Evolutionary conservation across 352 stramenopile species (phyloP).

Genomic region (Globisporangium solare): DNA sequence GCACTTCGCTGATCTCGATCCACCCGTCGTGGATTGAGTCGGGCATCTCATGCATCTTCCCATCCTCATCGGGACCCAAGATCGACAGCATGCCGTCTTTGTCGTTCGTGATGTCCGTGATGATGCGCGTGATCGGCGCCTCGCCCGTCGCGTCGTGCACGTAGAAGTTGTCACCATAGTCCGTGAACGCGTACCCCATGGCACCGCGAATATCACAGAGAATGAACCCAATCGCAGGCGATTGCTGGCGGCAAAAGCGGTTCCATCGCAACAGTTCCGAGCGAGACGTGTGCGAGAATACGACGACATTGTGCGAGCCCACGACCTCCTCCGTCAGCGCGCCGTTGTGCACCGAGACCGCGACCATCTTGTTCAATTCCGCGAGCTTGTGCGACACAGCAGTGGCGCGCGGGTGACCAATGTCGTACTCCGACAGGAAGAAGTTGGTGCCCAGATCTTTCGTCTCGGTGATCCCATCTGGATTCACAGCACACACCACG

Average conservation of each 20-base stretch:
- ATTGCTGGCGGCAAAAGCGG: slow-evolving; percentile 80
- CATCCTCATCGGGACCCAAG: slow-evolving; percentile 76
- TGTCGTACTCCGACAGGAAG: slow-evolving; percentile 84
- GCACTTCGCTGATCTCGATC: slow-evolving; percentile 81
- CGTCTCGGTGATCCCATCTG: slow-evolving; percentile 61
- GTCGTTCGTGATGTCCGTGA: slow-evolving; percentile 84
- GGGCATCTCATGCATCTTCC: slow-evolving; percentile 87
- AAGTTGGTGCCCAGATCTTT: slow-evolving; percentile 93
- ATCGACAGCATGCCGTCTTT: slow-evolving; percentile 70
- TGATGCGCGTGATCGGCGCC: slow-evolving; percentile 81
- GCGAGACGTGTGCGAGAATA: slow-evolving; percentile 79
- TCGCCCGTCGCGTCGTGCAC: slow-evolving; percentile 79
- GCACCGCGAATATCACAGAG: slow-evolving; percentile 70
- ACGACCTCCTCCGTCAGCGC: slow-evolving; percentile 59
- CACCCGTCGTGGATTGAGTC: slow-evolving; percentile 83
- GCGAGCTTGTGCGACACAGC: slow-evolving; percentile 78
- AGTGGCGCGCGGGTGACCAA: slow-evolving; percentile 56
- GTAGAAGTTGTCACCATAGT: slow-evolving; percentile 75
- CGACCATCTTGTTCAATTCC: slow-evolving; percentile 91
- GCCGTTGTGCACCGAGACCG: slow-evolving; percentile 68
- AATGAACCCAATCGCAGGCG: slow-evolving; percentile 78
- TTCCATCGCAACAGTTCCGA: slow-evolving; percentile 87
- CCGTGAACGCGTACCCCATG: slow-evolving; percentile 78
- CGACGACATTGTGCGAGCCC: slow-evolving; percentile 78
- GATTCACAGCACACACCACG: neutral